Conservation (phyloP, 2,329 filamentous ascomycete genomes). For the Zasmidium angulare region DNA sequence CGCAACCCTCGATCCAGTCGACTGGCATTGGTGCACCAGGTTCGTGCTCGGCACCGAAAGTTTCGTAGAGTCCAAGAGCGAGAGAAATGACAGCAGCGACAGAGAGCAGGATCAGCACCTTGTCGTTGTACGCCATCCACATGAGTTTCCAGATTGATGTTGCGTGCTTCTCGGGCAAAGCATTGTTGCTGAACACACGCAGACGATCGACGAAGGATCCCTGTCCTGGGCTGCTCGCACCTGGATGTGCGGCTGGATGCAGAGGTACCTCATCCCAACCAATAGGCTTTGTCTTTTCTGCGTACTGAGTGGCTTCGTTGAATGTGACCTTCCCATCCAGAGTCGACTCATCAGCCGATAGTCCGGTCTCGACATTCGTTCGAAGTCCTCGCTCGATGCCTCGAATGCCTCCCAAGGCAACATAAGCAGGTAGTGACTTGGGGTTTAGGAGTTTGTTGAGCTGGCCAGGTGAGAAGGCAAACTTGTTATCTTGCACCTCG, state of each 20-base stretch:
- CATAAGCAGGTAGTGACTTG: conserved; percentile 72
- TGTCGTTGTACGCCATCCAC: conserved; percentile 82
- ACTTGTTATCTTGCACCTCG: conserved; percentile 72
- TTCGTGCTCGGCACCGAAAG: conserved; percentile 50
- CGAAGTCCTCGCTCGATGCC: conserved; percentile 75
- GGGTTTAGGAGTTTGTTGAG: conserved; percentile 78
- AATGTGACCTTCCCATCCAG: conserved; percentile 66
- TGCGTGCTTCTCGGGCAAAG: conserved; percentile 66
- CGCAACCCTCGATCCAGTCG: conserved; percentile 82
- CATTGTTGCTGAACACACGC: conserved; percentile 68
- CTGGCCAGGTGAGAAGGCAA: conserved; percentile 79
- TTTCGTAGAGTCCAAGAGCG: conserved; percentile 71
- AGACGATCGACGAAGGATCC: conserved; percentile 61
- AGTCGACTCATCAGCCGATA: conserved; percentile 67
- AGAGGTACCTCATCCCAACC: conserved; percentile 26
- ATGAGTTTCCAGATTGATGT: conserved; percentile 70
- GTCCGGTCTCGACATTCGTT: conserved; percentile 62
- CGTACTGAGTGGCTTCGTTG: conserved; percentile 53
- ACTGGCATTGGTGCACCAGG: conserved; percentile 41
- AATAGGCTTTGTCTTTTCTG: conserved; percentile 23
- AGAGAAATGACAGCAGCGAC: conserved; percentile 72
- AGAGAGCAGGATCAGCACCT: conserved; percentile 70
- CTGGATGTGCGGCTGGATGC: conserved; percentile 25
- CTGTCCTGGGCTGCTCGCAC: conserved; percentile 9
- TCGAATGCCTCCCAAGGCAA: conserved; percentile 69